Base-by-base conservation (phyloP, 495 filamentous ascomycete genomes). In the Sordaria brevicollis region DNA sequence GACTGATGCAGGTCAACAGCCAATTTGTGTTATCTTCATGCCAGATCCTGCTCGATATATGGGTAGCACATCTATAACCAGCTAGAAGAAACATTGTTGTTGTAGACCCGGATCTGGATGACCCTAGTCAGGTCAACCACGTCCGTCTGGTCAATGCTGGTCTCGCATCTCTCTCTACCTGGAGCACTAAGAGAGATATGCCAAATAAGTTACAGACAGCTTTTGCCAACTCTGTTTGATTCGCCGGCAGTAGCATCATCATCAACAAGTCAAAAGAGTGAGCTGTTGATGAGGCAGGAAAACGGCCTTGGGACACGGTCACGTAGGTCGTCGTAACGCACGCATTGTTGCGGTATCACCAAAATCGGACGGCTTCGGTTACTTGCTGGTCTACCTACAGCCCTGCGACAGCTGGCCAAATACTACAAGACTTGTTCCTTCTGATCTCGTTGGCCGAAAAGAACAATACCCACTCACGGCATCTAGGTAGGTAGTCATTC, bases 291-390 rank as follows among this genome's bases (percentile, higher is more conserved):
- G n/a, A 54, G 10, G 19, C 21, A 31, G 19, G 25, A 15, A n/a
- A 57, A 31, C 11, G 5, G 25, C 25, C 1, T 11, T 2, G 49
- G 5, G 10, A 13, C 31, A 31, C 49, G 21, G 31, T 57, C 35
- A 65, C 65, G 66, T 49, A 36, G 67, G 65, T 34, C 68, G 68
- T 65, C 38, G 72, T 65, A 70, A 65, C 35, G n/a, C 67, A 35
- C n/a, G 67, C 49, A 68, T 68, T 68, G 70, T 67, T 38, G 31
- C 67, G 38, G 71, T 73, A 37, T 68, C 70, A 71, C 72, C 68
- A 43, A 57, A n/a, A 17, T 13, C 25, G 49, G 49, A 69, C 35
- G 41, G 65, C 54, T 29, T 68, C 71, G 73, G 68, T 67, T 74
- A 57, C 66, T 62, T 73, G 71, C 71, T 68, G 34, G n/a, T 68